phyloP scores from a whole-genome alignment of 2,329 filamentous ascomycete genomes.

The Beauveria sp. region DNA sequence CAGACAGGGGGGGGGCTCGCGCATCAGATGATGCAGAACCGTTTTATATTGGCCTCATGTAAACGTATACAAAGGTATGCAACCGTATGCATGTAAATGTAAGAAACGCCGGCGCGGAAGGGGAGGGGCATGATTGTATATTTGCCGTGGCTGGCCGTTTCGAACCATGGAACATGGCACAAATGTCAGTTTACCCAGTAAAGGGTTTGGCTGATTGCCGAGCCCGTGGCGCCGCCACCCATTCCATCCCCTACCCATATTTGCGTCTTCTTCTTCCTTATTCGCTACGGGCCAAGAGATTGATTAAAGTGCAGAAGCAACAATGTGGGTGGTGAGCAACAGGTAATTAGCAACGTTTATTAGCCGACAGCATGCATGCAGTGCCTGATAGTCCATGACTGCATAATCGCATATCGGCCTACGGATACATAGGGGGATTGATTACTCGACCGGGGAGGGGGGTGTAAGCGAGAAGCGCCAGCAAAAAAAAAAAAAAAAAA shows the following conservation, averaged over 20 bases:
- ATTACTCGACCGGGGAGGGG: not conserved
- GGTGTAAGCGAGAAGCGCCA: conserved; percentile 3
- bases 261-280: too few species aligned
- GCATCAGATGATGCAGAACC: conserved; percentile 5
- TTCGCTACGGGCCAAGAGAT: not conserved
- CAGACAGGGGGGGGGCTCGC: not conserved
- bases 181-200: not conserved
- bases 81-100: not conserved
- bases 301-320: not conserved
- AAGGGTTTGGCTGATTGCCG: not conserved
- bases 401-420: not conserved
- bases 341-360: not conserved
- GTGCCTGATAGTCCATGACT: not conserved
- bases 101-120: not conserved
- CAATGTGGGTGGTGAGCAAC: not conserved
- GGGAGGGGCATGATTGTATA: not conserved
- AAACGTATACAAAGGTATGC: not conserved
- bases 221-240: not conserved
- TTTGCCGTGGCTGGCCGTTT: too few species aligned
- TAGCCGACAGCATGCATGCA: not conserved
- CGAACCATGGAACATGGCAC: not conserved
- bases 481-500: too few species aligned
- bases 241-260: too few species aligned
- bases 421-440: too few species aligned
- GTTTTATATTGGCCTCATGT: not conserved